Percentiles rank a stretch among this genome's conserved stretches.
Conservation (phyloP, 2,329 filamentous ascomycete species). For the Penicillium oxalicum region DNA sequence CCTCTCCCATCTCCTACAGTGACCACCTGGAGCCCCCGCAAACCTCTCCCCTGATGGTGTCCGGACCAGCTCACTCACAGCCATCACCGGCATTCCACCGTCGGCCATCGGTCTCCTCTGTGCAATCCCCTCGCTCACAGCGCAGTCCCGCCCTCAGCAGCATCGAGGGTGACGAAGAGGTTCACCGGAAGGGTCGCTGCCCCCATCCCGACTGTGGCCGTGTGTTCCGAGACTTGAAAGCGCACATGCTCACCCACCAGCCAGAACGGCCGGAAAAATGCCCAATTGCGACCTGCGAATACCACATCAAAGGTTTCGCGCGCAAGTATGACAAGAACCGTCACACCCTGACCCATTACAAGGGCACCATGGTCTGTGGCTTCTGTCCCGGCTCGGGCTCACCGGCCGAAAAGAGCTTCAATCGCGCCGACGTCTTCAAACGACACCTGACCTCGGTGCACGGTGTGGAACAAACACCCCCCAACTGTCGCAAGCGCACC, state of each 20-base stretch:
- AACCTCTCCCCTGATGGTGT: constrained; percentile 61
- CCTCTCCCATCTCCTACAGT: constrained; percentile 30
- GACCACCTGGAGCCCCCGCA: constrained; percentile 26
- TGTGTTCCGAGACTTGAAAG: constrained; percentile 84
- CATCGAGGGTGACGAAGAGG: constrained; percentile 58
- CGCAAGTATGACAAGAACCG: constrained; percentile 96
- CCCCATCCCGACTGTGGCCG: constrained; percentile 78
- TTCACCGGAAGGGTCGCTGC: constrained; percentile 62
- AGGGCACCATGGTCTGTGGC: constrained; percentile 93
- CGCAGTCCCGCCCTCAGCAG: constrained; percentile 56
- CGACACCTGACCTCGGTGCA: constrained; percentile 85
- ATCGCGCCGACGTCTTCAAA: constrained; percentile 94
- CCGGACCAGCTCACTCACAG: constrained; percentile 51
- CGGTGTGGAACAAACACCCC: constrained; percentile 85
- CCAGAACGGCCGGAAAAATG: constrained; percentile 89
- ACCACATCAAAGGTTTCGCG: constrained; percentile 86
- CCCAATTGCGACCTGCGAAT: constrained; percentile 85
- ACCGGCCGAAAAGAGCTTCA: constrained; percentile 88
- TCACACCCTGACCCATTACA: constrained; percentile 91
- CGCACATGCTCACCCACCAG: constrained; percentile 91
- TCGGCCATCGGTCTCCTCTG: constrained; percentile 64
- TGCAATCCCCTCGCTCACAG: constrained; percentile 59
- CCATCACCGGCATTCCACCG: constrained; percentile 45
- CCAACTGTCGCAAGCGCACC: constrained; percentile 79
- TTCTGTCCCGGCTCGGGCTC: constrained; percentile 89